These are phyloP conservation scores for Seiridium unicorne DNA, from an alignment of 2,329 filamentous ascomycete genomes.

Conservation along the genomic window DNA sequence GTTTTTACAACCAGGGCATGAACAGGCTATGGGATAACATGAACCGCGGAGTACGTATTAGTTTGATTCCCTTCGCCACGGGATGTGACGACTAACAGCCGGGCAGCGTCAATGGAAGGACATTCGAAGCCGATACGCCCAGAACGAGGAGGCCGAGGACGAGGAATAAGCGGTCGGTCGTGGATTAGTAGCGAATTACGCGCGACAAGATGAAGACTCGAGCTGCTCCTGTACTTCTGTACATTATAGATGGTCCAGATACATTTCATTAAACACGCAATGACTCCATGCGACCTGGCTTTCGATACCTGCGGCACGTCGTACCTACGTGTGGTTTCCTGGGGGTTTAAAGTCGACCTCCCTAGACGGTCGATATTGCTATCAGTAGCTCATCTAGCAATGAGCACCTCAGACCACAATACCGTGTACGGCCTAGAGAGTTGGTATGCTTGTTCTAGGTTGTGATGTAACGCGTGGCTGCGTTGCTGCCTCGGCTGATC, in stretches of 20 bases:
- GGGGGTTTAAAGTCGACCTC: too few species aligned
- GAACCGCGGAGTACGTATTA: slow-evolving; percentile 81
- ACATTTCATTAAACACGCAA: neutral
- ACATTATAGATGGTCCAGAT: slow-evolving; percentile 20
- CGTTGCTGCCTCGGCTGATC: too few species aligned
- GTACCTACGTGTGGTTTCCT: too few species aligned
- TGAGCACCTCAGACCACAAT: too few species aligned
- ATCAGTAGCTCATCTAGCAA: too few species aligned
- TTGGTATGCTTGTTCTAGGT: too few species aligned
- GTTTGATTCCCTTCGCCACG: neutral
- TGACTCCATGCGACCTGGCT: neutral
- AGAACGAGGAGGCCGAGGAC: slow-evolving; percentile 58
- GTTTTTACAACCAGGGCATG: slow-evolving; percentile 78
- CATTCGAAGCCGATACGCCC: slow-evolving; percentile 86
- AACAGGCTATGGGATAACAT: slow-evolving; percentile 86
- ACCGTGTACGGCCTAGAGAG: too few species aligned
- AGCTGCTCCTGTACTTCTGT: slow-evolving; percentile 17
- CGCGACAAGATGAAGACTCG: slow-evolving; percentile 1
- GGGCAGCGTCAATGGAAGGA: slow-evolving; percentile 98
- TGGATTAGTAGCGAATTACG: neutral
- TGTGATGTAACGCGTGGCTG: too few species aligned
- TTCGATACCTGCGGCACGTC: neutral
- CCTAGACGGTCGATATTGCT: too few species aligned
- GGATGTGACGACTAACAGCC: slow-evolving; percentile 26
- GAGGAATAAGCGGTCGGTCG: slow-evolving; percentile 45